Evolutionary conservation across 768 basidiomycete genomes (phyloP).

Genomic region (Kwoniella sp.): DNA sequence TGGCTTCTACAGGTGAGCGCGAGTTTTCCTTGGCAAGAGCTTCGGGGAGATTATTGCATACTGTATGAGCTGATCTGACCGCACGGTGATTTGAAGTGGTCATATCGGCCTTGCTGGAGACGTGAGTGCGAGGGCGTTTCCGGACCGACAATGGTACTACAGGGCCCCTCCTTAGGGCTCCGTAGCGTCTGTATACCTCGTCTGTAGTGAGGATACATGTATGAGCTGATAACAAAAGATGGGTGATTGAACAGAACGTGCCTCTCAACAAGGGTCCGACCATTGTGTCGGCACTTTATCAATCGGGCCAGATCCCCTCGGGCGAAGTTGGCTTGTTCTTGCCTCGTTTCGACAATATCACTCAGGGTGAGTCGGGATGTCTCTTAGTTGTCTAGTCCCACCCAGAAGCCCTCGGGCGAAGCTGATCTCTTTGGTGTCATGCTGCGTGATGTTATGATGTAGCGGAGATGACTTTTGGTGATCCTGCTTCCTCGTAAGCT

Average conservation of each 20-base stretch:
- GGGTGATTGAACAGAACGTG: neutral
- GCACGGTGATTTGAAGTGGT: neutral
- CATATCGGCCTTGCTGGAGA: conserved; percentile 9
- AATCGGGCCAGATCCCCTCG: neutral
- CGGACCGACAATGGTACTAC: too few relatives aligned
- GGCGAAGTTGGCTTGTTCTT: conserved; percentile 6
- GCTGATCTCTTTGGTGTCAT: too few relatives aligned
- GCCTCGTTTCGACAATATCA: neutral
- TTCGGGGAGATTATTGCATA: too few relatives aligned
- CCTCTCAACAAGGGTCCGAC: conserved; percentile 1
- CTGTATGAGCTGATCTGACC: too few relatives aligned
- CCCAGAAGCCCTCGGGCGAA: too few relatives aligned
- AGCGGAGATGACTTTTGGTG: conserved; percentile 10
- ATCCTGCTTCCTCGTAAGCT: neutral
- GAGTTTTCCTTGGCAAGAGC: too few relatives aligned
- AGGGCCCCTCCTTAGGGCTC: too few relatives aligned
- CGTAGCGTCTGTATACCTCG: too few relatives aligned
- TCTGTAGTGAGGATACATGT: too few relatives aligned
- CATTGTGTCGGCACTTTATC: conserved; percentile 1
- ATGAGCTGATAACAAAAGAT: neutral
- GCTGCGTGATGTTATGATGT: neutral
- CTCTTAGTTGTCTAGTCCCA: too few relatives aligned
- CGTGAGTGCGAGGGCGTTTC: conserved; percentile 1
- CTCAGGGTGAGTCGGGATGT: neutral
- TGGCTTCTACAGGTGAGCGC: conserved; percentile 12